phyloP scores from a whole-genome alignment of 495 filamentous ascomycete species.

The Monascus purpureus region DNA sequence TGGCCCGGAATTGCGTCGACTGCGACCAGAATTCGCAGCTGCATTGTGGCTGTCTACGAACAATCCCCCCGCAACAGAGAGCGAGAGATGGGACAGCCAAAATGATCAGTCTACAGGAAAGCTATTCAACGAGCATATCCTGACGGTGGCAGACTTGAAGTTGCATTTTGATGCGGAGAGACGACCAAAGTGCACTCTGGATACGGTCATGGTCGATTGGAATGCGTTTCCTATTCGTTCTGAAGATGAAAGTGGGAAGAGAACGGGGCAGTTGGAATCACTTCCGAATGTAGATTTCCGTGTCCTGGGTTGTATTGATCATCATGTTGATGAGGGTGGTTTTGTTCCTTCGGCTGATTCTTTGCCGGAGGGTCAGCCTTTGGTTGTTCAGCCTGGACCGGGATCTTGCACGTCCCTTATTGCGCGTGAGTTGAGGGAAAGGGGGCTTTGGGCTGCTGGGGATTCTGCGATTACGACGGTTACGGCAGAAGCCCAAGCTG shows the following conservation, averaged over 20 bases:
- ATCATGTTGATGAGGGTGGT: conserved; percentile 68
- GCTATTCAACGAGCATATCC: conserved; percentile 25
- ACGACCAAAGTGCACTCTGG: conserved; percentile 4
- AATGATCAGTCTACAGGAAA: conserved; percentile 14
- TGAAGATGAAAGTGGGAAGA: conserved; percentile 8
- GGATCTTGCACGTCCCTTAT: conserved; percentile 78
- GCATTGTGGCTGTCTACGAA: conserved; percentile 27
- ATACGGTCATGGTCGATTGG: conserved; percentile 71
- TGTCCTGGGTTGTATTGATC: conserved; percentile 74
- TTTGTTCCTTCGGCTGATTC: conserved; percentile 29
- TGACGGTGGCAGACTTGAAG: conserved; percentile 29
- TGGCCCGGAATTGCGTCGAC: conserved; percentile 36
- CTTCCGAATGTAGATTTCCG: conserved; percentile 25
- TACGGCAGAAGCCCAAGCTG: conserved; percentile 39
- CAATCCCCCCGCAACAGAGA: conserved; percentile 9
- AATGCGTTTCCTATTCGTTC: conserved; percentile 55
- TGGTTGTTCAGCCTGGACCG: conserved; percentile 48
- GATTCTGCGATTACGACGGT: neutral
- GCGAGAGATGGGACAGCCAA: conserved; percentile 15
- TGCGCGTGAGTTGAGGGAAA: conserved; percentile 39
- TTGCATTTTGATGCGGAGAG: conserved; percentile 6
- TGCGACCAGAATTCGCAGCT: conserved; percentile 64
- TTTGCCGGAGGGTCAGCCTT: conserved; percentile 20
- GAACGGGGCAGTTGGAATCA: conserved; percentile 13
- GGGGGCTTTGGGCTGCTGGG: conserved; percentile 36